These are phyloP conservation scores for Vigna unguiculata DNA, from an alignment of 306 rosid species.

Conservation along the genomic window DNA sequence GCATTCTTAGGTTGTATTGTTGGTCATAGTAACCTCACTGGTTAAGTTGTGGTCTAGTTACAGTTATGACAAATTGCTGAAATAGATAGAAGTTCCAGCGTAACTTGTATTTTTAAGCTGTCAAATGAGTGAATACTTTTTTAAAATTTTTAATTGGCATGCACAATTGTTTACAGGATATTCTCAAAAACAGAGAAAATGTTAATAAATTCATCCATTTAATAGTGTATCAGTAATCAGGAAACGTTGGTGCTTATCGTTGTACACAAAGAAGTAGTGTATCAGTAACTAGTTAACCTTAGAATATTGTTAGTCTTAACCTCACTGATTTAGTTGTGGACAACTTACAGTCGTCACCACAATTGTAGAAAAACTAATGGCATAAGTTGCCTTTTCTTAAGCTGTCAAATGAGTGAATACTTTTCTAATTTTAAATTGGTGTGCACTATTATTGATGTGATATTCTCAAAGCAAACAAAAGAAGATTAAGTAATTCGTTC, in stretches of 20 bases:
- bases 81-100: neutral
- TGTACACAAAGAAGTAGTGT: too few species aligned
- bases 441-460: neutral
- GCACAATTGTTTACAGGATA: slow-evolving; percentile 25
- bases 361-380: neutral
- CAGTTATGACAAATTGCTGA: neutral
- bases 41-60: slow-evolving; percentile 20
- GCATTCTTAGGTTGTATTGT: slow-evolving; percentile 27
- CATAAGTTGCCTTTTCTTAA: too few species aligned
- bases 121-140: slow-evolving; percentile 25
- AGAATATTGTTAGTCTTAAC: too few species aligned
- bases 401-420: neutral
- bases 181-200: slow-evolving; percentile 21
- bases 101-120: slow-evolving; percentile 18
- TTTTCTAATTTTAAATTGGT: neutral
- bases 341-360: neutral
- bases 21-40: slow-evolving; percentile 26
- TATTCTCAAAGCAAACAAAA: neutral
- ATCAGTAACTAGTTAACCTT: too few species aligned
- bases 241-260: neutral
- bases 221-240: slow-evolving; percentile 19
- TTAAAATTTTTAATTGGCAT: slow-evolving; percentile 9
- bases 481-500: neutral
- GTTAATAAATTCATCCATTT: slow-evolving; percentile 18
- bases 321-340: neutral